Base-by-base conservation (phyloP, 1,284 basidiomycete genomes). In the Trametes sp. region DNA sequence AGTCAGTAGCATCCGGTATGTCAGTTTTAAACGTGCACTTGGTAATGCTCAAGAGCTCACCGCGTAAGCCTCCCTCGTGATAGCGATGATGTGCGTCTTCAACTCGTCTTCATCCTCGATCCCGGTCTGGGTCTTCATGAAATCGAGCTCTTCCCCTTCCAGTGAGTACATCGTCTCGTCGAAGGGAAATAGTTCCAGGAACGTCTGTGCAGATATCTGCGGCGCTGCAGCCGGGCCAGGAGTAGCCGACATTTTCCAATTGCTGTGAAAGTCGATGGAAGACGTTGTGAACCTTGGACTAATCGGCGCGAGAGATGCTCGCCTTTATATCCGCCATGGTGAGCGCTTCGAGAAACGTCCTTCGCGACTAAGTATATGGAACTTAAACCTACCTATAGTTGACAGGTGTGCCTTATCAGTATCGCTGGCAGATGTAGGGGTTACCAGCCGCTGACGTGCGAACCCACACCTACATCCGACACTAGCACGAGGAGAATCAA, bases 1-100 rank as follows among this genome's bases (percentile, higher is more conserved):
- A 24, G 33, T 13, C 19, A 24, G 28, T 16, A 45, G 65, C 69
- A 26, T 56, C 77, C 80, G 53, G 74, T 65, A 61, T 10, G 23
- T 19, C n/a, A 36, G 24, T n/a, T 38, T 4, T 7, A 36, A 16
- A 8, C 26, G 14, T 24, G n/a, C 19, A 6, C 23, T 26, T n/a
- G 23, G 24, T 8, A 26, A 41, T 14, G 49, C 5, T 24, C 21
- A 36, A 10, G 14, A 28, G 8, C 59, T 5, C 24, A 69, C 67
- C 45, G 45, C n/a, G 24, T 58, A 69, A 8, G 69, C 69, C 23
- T 66, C 64, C 10, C 31, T 36, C 50, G 68, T 65, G 4, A 66
- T 60, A 2, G 50, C 31, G 2, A 66, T 13, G 45, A 66, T 62
- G 41, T 69, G 67, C 16, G 49, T n/a, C 33, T 64, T 65, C 24